Conservation (phyloP, 768 basidiomycete genomes). For the Naematelia aurantialba region DNA sequence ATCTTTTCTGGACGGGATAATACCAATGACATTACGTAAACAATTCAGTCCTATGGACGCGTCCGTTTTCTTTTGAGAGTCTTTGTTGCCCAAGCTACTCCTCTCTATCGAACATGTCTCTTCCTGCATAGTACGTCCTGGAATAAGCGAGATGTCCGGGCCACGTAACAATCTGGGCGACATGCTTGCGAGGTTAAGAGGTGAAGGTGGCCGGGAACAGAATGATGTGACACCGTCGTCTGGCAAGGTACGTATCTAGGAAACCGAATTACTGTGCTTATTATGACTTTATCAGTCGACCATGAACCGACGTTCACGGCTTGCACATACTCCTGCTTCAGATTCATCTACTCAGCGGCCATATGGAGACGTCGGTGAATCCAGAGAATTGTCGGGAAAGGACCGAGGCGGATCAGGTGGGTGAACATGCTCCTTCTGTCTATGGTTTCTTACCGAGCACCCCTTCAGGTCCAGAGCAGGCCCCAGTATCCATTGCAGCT, state of each 20-base stretch:
- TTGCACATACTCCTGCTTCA: too few species aligned
- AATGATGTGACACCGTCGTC: background rate
- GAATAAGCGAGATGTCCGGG: constrained; percentile 8
- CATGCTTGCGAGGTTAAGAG: constrained; percentile 18
- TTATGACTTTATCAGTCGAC: background rate
- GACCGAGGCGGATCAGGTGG: constrained; percentile 6
- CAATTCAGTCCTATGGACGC: background rate
- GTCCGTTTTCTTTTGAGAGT: background rate
- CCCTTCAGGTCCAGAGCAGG: too few species aligned
- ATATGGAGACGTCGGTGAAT: too few species aligned
- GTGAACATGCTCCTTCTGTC: constrained; percentile 4
- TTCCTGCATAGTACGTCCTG: background rate
- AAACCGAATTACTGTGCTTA: background rate
- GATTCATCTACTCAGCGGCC: too few species aligned
- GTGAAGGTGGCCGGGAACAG: background rate
- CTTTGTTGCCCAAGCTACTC: too few species aligned
- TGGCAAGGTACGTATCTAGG: background rate
- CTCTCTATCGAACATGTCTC: too few species aligned
- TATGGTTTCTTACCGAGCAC: too few species aligned
- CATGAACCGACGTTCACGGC: too few species aligned
- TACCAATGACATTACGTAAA: too few species aligned
- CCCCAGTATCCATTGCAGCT: background rate
- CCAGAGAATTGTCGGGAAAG: too few species aligned
- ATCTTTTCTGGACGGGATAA: too few species aligned
- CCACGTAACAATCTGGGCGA: constrained; percentile 33